These are phyloP conservation scores for Vitis cinerea DNA, from an alignment of 164 flowering plant genomes.

Conservation along the genomic window DNA sequence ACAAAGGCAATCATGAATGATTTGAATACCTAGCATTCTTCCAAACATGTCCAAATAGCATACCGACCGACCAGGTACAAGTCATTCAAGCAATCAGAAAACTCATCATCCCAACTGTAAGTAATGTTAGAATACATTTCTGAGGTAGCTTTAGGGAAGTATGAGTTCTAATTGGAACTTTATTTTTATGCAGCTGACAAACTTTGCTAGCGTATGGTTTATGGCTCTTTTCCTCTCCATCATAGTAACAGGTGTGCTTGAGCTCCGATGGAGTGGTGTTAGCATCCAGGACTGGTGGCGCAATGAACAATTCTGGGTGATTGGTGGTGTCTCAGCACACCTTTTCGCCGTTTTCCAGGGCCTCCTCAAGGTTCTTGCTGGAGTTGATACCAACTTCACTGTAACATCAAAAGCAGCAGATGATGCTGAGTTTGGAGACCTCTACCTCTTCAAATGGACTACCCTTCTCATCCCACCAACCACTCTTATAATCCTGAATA, in stretches of 20 bases:
- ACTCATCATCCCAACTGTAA: slow-evolving; percentile 73
- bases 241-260: slow-evolving; percentile 38
- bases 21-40: no score
- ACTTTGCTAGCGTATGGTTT: slow-evolving; percentile 41
- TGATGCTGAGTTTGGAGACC: slow-evolving; percentile 42
- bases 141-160: no score
- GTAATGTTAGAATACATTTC: slow-evolving; percentile 11
- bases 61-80: no score
- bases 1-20: no score
- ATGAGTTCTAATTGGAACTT: not conserved
- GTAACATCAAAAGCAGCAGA: slow-evolving; percentile 43
- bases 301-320: slow-evolving; percentile 48
- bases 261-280: slow-evolving; percentile 49
- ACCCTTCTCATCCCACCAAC: slow-evolving; percentile 50
- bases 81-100: slow-evolving; percentile 20
- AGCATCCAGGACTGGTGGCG: slow-evolving; percentile 49
- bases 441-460: slow-evolving; percentile 52
- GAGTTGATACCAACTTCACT: slow-evolving; percentile 47
- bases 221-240: slow-evolving; percentile 45
- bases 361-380: slow-evolving; percentile 43
- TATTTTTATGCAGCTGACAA: slow-evolving; percentile 27
- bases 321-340: slow-evolving; percentile 45
- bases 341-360: slow-evolving; percentile 52
- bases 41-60: no score
- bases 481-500: slow-evolving; percentile 42